These are phyloP conservation scores for Xylariaceae sp. DNA, from an alignment of 2,329 filamentous ascomycete species.

Conservation along the genomic window DNA sequence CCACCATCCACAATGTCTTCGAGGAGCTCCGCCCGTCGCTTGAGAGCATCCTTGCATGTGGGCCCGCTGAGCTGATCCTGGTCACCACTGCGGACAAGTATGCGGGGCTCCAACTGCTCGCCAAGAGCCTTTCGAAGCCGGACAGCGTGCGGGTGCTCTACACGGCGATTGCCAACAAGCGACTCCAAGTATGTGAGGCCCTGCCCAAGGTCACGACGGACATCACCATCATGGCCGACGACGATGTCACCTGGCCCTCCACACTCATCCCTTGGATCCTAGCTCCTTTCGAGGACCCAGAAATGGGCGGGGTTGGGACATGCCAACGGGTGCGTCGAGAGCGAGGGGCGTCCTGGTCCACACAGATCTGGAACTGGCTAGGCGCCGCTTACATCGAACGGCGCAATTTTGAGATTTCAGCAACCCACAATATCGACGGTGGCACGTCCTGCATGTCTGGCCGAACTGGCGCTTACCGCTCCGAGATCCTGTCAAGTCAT, in stretches of 20 bases:
- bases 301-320: constrained; percentile 85
- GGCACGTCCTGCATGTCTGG: constrained; percentile 97
- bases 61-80: constrained; percentile 69
- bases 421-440: constrained; percentile 89
- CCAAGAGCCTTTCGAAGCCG: constrained; percentile 52
- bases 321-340: constrained; percentile 79
- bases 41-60: constrained; percentile 66
- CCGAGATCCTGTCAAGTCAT: constrained; percentile 77
- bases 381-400: constrained; percentile 89
- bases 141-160: constrained; percentile 65
- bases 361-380: constrained; percentile 77
- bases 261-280: constrained; percentile 87
- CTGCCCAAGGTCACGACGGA: constrained; percentile 77
- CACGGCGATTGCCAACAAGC: constrained; percentile 87
- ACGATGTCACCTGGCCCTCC: constrained; percentile 88
- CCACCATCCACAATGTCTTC: constrained; percentile 82
- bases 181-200: constrained; percentile 85
- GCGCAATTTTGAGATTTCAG: constrained; percentile 94
- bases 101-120: constrained; percentile 61
- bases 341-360: constrained; percentile 52
- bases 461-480: constrained; percentile 86
- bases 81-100: constrained; percentile 82
- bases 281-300: constrained; percentile 79
- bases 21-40: constrained; percentile 79
- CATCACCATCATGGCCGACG: constrained; percentile 90